A percentile compares a stretch with the other conserved stretches of the same genome.
Evolutionary conservation across 2,329 filamentous ascomycete species (phyloP).

Genomic region (Phyllosticta paracitricarpa): DNA sequence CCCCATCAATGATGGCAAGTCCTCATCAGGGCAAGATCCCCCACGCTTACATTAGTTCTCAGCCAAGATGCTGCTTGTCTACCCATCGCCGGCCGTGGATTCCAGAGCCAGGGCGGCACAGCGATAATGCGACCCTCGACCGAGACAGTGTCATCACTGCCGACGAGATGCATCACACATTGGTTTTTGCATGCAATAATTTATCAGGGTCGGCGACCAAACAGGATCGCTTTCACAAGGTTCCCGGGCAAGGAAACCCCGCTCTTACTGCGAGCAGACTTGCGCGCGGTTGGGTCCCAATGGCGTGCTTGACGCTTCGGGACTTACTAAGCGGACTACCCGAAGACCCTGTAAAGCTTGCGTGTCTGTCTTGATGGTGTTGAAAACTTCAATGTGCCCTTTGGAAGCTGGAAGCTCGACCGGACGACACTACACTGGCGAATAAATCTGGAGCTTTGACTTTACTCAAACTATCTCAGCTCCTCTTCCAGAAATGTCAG

Average conservation of each 20-base stretch:
- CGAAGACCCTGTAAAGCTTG: neutral
- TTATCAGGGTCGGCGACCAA: neutral
- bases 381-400: neutral
- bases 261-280: neutral
- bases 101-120: neutral
- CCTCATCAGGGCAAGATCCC: neutral
- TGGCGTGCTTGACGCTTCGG: constrained; percentile 2
- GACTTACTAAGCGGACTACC: constrained; percentile 6
- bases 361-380: neutral
- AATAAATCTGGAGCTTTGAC: neutral
- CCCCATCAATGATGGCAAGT: neutral
- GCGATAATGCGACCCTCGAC: neutral
- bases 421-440: neutral
- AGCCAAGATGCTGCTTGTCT: neutral
- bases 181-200: neutral
- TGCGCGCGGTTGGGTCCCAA: neutral
- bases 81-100: neutral
- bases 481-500: neutral
- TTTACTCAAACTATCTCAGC: neutral
- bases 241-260: neutral
- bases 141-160: neutral
- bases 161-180: neutral
- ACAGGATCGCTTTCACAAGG: neutral
- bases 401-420: neutral
- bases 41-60: neutral